Conservation (phyloP, 2,329 filamentous ascomycete genomes). For the Arthrobotrys entomopaga region DNA sequence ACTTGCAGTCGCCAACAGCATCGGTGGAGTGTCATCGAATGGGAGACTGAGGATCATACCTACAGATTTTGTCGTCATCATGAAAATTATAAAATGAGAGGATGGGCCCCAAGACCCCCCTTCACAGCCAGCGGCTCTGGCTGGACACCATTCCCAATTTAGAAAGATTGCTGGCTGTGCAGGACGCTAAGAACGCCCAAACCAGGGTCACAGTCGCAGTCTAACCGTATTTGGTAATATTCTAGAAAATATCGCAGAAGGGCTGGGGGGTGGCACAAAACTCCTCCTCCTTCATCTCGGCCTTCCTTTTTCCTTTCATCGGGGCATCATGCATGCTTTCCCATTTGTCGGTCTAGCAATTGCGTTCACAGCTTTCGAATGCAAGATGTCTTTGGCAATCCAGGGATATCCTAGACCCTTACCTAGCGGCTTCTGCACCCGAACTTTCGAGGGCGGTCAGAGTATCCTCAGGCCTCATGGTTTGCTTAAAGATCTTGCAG, state of each 20-base stretch:
- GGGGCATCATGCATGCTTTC: conserved; percentile 1
- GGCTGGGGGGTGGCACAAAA: background rate
- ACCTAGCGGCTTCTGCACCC: background rate
- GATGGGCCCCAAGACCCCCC: background rate
- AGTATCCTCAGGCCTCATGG: too few species aligned
- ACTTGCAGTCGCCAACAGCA: background rate
- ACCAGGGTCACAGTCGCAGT: background rate
- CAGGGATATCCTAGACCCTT: conserved; percentile 3
- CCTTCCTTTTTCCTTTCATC: background rate
- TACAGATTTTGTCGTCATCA: background rate
- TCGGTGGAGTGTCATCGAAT: background rate
- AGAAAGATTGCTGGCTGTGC: conserved; percentile 25
- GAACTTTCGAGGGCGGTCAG: background rate
- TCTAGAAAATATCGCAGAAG: conserved; percentile 35
- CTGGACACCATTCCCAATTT: conserved; percentile 15
- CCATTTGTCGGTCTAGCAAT: background rate
- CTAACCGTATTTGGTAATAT: conserved; percentile 32
- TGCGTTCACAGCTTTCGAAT: background rate
- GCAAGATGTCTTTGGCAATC: background rate
- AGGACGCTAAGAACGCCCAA: conserved; percentile 19
- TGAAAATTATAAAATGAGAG: too few species aligned
- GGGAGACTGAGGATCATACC: background rate
- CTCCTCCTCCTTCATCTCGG: background rate
- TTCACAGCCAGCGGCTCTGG: conserved; percentile 21
- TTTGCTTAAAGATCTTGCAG: background rate